Conservation (phyloP, 352 stramenopile species). For the Globisporangium barbulae region DNA sequence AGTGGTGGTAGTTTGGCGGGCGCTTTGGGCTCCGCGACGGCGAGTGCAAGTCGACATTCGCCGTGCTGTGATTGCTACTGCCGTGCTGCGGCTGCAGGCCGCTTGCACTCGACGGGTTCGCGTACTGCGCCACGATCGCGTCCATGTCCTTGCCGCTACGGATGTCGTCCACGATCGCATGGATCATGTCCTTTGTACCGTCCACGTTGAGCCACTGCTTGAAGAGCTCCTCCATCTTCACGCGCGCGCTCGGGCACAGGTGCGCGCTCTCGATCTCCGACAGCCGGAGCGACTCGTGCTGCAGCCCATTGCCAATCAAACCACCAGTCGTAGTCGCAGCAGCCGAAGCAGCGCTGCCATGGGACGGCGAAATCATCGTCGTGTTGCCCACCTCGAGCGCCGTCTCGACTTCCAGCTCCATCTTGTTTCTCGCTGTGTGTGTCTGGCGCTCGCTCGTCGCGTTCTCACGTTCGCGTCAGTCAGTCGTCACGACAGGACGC, state of each 20-base stretch:
- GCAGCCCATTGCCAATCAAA: conserved; percentile 19
- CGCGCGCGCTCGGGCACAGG: conserved; percentile 66
- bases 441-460: background rate
- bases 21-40: conserved; percentile 76
- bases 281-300: conserved; percentile 53
- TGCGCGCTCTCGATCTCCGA: conserved; percentile 83
- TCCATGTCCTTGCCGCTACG: conserved; percentile 71
- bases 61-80: background rate
- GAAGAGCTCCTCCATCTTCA: conserved; percentile 89
- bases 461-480: background rate
- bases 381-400: conserved; percentile 29
- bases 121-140: conserved; percentile 27
- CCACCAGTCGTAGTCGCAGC: background rate
- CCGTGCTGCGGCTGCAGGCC: background rate
- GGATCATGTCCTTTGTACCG: conserved; percentile 83
- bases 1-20: conserved; percentile 78
- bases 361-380: conserved; percentile 57
- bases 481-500: background rate
- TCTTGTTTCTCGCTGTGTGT: conserved; percentile 4
- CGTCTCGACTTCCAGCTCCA: conserved; percentile 18
- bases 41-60: conserved; percentile 16
- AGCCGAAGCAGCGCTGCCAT: conserved; percentile 10
- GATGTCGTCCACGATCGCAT: conserved; percentile 73
- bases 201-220: conserved; percentile 86
- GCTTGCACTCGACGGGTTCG: conserved; percentile 1